A percentile compares a stretch with the other conserved stretches of the same genome.
phyloP scores from a whole-genome alignment of 306 rosid species.

The Glycine tomentella region DNA sequence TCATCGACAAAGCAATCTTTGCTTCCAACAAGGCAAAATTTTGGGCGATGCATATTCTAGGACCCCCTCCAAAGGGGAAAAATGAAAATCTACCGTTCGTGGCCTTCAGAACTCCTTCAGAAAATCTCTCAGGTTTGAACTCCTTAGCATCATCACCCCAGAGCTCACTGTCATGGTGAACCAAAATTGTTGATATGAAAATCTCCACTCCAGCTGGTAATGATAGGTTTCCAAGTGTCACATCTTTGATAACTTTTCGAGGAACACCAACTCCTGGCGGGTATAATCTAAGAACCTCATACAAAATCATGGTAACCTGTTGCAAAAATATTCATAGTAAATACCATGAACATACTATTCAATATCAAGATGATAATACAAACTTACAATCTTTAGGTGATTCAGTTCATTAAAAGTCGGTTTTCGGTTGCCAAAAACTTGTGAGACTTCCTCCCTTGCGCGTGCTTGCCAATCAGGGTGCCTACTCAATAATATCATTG shows the following conservation, averaged over 20 bases:
- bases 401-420: slow-evolving; percentile 25
- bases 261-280: slow-evolving; percentile 27
- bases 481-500: slow-evolving; percentile 55
- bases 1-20: slow-evolving; percentile 48
- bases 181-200: slow-evolving; percentile 40
- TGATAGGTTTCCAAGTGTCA: slow-evolving; percentile 51
- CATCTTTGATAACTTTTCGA: slow-evolving; percentile 33
- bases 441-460: slow-evolving; percentile 64
- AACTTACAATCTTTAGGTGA: slow-evolving; percentile 65
- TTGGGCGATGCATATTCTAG: slow-evolving; percentile 69
- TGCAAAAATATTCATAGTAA: not conserved
- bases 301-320: slow-evolving; percentile 63
- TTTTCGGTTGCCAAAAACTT: slow-evolving; percentile 34
- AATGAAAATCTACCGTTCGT: slow-evolving; percentile 50
- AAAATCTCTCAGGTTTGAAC: slow-evolving; percentile 71
- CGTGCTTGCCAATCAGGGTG: slow-evolving; percentile 59
- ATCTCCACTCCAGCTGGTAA: slow-evolving; percentile 54
- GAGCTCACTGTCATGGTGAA: slow-evolving; percentile 55
- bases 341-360: not conserved
- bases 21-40: slow-evolving; percentile 57
- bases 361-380: not conserved
- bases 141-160: slow-evolving; percentile 69
- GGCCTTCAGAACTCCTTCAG: slow-evolving; percentile 61
- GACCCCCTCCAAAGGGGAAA: slow-evolving; percentile 74
- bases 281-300: slow-evolving; percentile 67